Evolutionary conservation across 2,329 filamentous ascomycete genomes (phyloP).

Genomic region (Phialophora verrucosa): DNA sequence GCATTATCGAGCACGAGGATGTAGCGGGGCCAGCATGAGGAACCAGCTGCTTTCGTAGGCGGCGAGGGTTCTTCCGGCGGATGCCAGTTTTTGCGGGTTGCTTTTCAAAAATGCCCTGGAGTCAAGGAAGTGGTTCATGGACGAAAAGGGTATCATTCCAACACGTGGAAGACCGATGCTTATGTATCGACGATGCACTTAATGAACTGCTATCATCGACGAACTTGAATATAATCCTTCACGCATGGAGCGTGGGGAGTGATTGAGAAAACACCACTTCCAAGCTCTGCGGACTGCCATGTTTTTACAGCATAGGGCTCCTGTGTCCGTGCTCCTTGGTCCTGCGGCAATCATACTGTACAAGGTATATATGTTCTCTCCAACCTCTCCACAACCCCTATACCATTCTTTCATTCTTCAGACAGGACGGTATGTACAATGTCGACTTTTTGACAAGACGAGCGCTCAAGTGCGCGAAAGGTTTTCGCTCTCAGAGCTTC

Average conservation of each 20-base stretch:
- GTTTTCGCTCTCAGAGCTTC: too few species aligned
- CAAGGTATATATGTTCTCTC: too few species aligned
- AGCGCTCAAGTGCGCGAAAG: too few species aligned
- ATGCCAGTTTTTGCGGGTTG: neutral
- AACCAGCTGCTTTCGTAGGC: neutral
- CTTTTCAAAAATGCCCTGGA: neutral
- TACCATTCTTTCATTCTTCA: too few species aligned
- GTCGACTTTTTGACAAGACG: too few species aligned
- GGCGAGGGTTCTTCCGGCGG: neutral
- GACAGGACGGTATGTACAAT: too few species aligned
- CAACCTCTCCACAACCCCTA: too few species aligned
- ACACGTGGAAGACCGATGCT: neutral
- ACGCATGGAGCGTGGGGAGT: neutral
- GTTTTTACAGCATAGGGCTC: neutral
- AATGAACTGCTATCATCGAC: neutral
- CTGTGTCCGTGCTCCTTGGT: too few species aligned
- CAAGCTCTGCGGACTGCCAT: neutral
- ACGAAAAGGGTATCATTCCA: neutral
- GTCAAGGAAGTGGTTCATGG: neutral
- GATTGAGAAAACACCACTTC: neutral
- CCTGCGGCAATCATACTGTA: too few species aligned
- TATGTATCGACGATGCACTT: neutral
- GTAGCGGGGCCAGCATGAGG: neutral
- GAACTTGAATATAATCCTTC: neutral
- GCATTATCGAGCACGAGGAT: neutral